Conservation (phyloP, 2,329 filamentous ascomycete species). For the Aspergillus thermomutatus region DNA sequence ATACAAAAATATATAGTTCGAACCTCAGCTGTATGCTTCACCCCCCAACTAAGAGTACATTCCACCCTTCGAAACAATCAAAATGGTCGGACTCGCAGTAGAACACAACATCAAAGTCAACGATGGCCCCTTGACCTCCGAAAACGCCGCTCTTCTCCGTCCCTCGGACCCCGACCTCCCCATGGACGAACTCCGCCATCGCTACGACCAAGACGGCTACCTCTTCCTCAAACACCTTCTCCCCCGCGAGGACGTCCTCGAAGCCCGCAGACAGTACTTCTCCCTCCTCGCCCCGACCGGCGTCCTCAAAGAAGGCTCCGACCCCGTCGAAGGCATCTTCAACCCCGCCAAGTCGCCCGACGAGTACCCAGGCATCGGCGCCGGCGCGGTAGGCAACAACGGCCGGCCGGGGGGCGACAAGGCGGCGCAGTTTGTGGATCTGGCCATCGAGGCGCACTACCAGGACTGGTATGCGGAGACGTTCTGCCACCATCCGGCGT, state of each 20-base stretch:
- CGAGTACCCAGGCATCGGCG: conserved; percentile 54
- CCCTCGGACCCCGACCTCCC: conserved; percentile 45
- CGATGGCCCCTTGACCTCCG: conserved; percentile 46
- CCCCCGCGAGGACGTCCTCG: conserved; percentile 52
- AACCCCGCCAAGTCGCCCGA: conserved; percentile 40
- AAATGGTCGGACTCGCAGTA: neutral
- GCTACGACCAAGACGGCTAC: conserved; percentile 52
- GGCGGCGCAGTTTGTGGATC: conserved; percentile 46
- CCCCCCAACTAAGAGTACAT: no score
- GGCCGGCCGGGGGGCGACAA: conserved; percentile 44
- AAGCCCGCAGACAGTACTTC: conserved; percentile 54
- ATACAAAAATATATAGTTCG: no score
- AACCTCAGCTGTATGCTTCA: no score
- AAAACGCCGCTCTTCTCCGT: conserved; percentile 42
- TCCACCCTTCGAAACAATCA: no score
- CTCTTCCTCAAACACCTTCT: conserved; percentile 55
- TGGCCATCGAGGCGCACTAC: conserved; percentile 54
- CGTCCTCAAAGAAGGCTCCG: conserved; percentile 53
- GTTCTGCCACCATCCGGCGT: conserved; percentile 52
- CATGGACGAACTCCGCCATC: conserved; percentile 46
- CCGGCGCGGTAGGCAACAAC: conserved; percentile 46
- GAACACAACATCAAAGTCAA: conserved; percentile 29
- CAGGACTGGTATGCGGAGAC: conserved; percentile 53
- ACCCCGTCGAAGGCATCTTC: conserved; percentile 54
- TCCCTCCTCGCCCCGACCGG: conserved; percentile 52